Percentiles rank a stretch among this genome's conserved stretches.
These are phyloP conservation scores for Gardenia jasminoides DNA, from an alignment of 257 asterid species.

Conservation along the genomic window DNA sequence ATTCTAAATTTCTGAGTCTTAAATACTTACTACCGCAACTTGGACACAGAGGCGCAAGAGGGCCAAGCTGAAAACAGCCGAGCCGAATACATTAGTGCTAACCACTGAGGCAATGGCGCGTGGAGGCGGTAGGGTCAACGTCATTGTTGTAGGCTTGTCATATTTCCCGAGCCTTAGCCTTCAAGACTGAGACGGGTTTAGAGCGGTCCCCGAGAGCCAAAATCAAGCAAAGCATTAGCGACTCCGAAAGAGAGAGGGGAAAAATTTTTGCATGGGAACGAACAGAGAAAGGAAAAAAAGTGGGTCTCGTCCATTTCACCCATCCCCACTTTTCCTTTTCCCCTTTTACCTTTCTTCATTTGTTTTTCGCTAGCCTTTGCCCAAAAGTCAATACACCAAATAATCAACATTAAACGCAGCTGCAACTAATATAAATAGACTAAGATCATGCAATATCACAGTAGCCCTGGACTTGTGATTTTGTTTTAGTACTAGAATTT, in stretches of 20 bases:
- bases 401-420: not conserved
- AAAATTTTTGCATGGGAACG: not conserved
- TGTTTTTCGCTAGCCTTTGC: no score
- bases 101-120: not conserved
- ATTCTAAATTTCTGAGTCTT: no score
- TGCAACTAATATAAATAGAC: not conserved
- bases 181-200: slow-evolving; percentile 17
- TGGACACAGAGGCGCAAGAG: no score
- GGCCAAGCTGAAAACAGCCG: not conserved
- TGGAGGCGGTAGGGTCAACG: slow-evolving; percentile 2
- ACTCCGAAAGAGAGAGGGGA: not conserved
- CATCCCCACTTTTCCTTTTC: slow-evolving; percentile 13
- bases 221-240: not conserved
- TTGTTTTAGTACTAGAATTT: no score
- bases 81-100: not conserved
- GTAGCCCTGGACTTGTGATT: no score
- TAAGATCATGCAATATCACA: no score
- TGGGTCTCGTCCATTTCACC: slow-evolving; percentile 21
- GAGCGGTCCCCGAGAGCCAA: slow-evolving; percentile 26
- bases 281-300: not conserved
- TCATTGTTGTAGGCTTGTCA: slow-evolving; percentile 30
- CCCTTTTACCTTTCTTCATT: not conserved
- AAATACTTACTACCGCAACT: no score
- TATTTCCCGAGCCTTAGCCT: slow-evolving; percentile 18
- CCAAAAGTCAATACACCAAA: slow-evolving; percentile 1